These are phyloP conservation scores for Apophysomyces elegans DNA, from an alignment of 371 early-diverging fungal genomes.

Conservation along the genomic window DNA sequence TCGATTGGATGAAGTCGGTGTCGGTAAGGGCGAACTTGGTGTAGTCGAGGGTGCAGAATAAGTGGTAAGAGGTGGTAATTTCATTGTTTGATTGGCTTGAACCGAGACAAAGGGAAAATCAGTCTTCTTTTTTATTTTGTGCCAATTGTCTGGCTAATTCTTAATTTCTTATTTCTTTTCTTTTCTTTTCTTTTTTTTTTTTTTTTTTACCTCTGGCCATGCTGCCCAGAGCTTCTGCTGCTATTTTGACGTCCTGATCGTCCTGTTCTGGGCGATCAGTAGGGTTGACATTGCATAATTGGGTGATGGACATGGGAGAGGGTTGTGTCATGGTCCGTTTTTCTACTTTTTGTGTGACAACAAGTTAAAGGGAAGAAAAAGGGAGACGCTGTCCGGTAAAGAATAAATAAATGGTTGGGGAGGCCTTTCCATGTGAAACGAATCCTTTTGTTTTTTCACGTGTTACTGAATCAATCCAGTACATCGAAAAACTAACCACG, in stretches of 20 bases:
- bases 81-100: conserved; percentile 21
- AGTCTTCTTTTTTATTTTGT: neutral
- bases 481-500: neutral
- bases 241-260: conserved; percentile 63
- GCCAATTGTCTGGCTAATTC: too few species aligned
- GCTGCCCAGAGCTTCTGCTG: conserved; percentile 66
- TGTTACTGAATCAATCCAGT: conserved; percentile 4
- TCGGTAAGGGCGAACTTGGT: conserved; percentile 31
- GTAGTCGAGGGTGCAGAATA: conserved; percentile 34
- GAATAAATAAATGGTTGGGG: conserved; percentile 17
- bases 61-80: conserved; percentile 25
- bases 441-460: conserved; percentile 11
- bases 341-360: neutral
- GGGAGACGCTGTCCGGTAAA: neutral
- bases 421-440: conserved; percentile 10
- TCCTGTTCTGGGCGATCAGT: conserved; percentile 16
- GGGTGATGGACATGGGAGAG: conserved; percentile 39
- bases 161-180: too few species aligned
- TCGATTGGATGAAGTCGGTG: conserved; percentile 30
- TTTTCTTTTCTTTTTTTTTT: neutral
- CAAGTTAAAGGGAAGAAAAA: conserved; percentile 16
- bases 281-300: conserved; percentile 29
- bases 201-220: conserved; percentile 44
- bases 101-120: conserved; percentile 8
- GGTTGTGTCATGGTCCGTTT: conserved; percentile 23